These are phyloP conservation scores for Arbutus unedo DNA, from an alignment of 148 eudicot species.

Conservation along the genomic window DNA sequence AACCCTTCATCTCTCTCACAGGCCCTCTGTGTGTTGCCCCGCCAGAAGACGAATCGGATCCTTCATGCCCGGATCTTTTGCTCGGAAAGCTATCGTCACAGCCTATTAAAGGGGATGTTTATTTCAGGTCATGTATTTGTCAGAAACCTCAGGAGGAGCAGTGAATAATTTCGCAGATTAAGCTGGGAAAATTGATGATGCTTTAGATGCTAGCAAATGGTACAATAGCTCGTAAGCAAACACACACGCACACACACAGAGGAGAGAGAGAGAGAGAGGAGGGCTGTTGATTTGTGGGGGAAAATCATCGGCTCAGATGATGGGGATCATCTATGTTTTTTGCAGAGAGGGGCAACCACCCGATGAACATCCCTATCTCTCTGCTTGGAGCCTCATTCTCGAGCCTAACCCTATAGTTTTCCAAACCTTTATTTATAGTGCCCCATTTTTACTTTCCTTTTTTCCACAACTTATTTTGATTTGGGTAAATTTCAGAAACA, in stretches of 20 bases:
- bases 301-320: not conserved
- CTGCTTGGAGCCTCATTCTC: slow-evolving; percentile 1
- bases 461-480: not conserved
- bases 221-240: not conserved
- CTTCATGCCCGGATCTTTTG: not conserved
- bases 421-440: not conserved
- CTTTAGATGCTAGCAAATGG: not conserved
- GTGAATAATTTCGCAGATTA: not conserved
- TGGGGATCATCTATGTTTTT: not conserved
- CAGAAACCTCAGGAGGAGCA: not conserved
- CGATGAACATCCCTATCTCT: not conserved
- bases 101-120: not conserved
- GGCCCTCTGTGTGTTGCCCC: not conserved
- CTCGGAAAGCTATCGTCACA: slow-evolving; percentile 3
- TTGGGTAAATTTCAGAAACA: too few species aligned
- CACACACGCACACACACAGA: not conserved
- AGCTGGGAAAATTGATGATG: not conserved
- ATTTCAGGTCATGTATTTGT: not conserved
- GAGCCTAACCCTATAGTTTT: not conserved
- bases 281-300: slow-evolving; percentile 1
- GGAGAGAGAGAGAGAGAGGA: not conserved
- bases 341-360: slow-evolving; percentile 3
- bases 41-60: not conserved
- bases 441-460: not conserved
- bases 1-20: not conserved